These are phyloP conservation scores for Leccinum ochraceum DNA, from an alignment of 768 basidiomycete species.

Conservation along the genomic window DNA sequence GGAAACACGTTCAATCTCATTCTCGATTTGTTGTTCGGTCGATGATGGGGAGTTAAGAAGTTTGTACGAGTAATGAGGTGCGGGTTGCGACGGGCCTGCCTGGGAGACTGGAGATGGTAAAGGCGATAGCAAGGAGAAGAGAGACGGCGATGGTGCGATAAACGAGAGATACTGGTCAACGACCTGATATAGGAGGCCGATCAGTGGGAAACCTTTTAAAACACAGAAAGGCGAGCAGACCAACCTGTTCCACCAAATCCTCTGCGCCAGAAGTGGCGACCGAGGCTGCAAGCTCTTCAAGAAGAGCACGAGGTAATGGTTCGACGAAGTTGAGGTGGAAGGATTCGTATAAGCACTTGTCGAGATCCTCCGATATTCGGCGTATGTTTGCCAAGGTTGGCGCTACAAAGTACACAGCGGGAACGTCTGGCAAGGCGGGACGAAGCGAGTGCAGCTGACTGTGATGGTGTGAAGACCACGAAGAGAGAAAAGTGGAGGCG, in stretches of 20 bases:
- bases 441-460: slow-evolving; percentile 91
- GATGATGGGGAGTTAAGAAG: slow-evolving; percentile 91
- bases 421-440: slow-evolving; percentile 91
- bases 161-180: slow-evolving; percentile 98
- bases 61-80: slow-evolving; percentile 66
- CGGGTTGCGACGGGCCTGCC: slow-evolving; percentile 37
- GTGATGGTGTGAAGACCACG: slow-evolving; percentile 7
- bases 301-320: slow-evolving; percentile 79
- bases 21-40: slow-evolving; percentile 87
- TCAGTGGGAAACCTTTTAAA: neutral
- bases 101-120: slow-evolving; percentile 39
- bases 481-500: slow-evolving; percentile 15
- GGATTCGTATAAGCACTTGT: slow-evolving; percentile 86
- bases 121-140: slow-evolving; percentile 86
- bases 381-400: slow-evolving; percentile 85
- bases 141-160: slow-evolving; percentile 86
- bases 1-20: slow-evolving; percentile 90
- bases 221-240: slow-evolving; percentile 9
- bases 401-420: slow-evolving; percentile 94
- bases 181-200: slow-evolving; percentile 49
- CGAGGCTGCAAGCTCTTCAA: slow-evolving; percentile 91
- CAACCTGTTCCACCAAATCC: slow-evolving; percentile 77
- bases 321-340: slow-evolving; percentile 96
- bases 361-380: slow-evolving; percentile 92
- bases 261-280: slow-evolving; percentile 84